These are phyloP conservation scores for Helianthus tuberosus DNA, from an alignment of 129 eudicot species.

Conservation along the genomic window DNA sequence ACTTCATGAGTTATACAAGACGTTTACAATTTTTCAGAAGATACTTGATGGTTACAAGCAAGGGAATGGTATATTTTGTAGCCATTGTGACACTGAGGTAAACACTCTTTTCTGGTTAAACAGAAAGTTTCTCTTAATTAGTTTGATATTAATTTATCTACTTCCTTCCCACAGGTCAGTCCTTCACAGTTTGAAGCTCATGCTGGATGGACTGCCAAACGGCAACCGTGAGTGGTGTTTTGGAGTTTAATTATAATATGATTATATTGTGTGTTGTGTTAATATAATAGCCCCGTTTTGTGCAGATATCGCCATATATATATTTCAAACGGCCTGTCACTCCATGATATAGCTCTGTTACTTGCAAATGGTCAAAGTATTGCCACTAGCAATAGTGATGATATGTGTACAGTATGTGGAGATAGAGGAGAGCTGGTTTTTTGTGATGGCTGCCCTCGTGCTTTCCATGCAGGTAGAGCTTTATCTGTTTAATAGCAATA, in stretches of 20 bases:
- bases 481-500: slow-evolving; percentile 18
- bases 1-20: not conserved
- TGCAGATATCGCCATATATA: slow-evolving; percentile 87
- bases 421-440: slow-evolving; percentile 72
- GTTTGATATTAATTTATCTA: slow-evolving; percentile 4
- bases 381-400: slow-evolving; percentile 72
- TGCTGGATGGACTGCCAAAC: slow-evolving; percentile 97
- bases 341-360: slow-evolving; percentile 84
- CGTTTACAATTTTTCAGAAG: slow-evolving; percentile 48
- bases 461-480: slow-evolving; percentile 75
- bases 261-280: not conserved
- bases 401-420: slow-evolving; percentile 96
- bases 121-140: not conserved
- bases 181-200: slow-evolving; percentile 98
- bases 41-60: slow-evolving; percentile 89
- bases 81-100: slow-evolving; percentile 87
- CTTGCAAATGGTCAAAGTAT: slow-evolving; percentile 81
- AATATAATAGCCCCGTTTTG: not conserved
- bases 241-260: not conserved
- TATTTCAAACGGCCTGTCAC: slow-evolving; percentile 71
- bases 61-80: slow-evolving; percentile 89
- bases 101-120: not conserved
- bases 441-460: slow-evolving; percentile 95
- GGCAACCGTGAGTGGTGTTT: slow-evolving; percentile 84
- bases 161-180: slow-evolving; percentile 63